Base-by-base conservation (phyloP, 768 basidiomycete species). In the Chalciporus sphaerocephalus region DNA sequence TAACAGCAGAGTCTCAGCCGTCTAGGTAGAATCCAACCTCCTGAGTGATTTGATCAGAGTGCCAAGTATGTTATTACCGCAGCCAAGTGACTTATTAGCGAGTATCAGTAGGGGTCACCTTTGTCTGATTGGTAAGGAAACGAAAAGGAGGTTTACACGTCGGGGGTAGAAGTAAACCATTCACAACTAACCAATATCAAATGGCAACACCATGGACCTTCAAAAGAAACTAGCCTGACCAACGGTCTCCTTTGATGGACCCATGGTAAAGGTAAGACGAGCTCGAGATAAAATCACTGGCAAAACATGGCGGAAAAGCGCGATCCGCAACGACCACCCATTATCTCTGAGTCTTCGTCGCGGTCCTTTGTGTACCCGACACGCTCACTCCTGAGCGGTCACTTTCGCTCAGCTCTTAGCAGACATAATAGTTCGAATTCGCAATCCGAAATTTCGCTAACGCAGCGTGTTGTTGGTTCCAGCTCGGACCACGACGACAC, bases 291-390 rank as follows among this genome's bases (percentile, higher is more conserved):
- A 18, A 28, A 20, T 16, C 20, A n/a, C n/a, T n/a, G n/a, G n/a
- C n/a, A 16, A 27, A 6, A 17, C 15, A 32, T 15, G 23, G 25
- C 25, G 11, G 25, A 39, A 1, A n/a, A 39, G 16, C 12, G n/a
- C 16, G 7, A 10, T 13, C 24, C 9, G 13, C 25, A 28, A 12
- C 39, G 12, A 12, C 39, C 39, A 20, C 16, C 38, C 24, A 21
- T 18, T 8, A 4, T 27, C 28, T 24, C 27, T 13, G 30, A 32
- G 24, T 34, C 44, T 15, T 27, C 36, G 6, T 34, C n/a, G n/a
- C n/a, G n/a, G n/a, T n/a, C 44, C n/a, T 72, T 62, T 42, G 58
- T 73, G 30, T 73, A 73, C 51, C 73, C 73, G 0, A 63, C 71
- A 20, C 70, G 62, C 42, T 73, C 72, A 32, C 60, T 75, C 6